Evolutionary conservation across 371 early-diverging fungal genomes (phyloP), one percentile per base, ranked within the genome.

Genomic region (Apophysomyces ossiformis): DNA sequence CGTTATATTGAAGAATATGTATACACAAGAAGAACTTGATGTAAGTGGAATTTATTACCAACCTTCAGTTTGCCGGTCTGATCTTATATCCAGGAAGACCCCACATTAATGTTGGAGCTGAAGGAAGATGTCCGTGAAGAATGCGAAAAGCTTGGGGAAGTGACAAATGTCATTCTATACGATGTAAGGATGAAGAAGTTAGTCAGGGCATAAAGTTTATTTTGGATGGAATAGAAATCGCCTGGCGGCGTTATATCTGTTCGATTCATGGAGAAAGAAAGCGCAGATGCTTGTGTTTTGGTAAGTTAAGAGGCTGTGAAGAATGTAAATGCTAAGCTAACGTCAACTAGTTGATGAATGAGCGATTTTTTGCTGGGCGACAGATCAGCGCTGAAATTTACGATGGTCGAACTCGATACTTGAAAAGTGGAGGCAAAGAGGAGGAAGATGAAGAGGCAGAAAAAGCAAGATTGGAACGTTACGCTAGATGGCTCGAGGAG

Each of bases 1-100:
- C 58, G 96, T 96, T 9, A 89, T 97, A 56, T 76, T 98, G 50
- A 96, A 95, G 75, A 87, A 94, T 69, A 96, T 98, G 97, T 98
- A 96, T 71, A 93, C 95, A 2, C 79, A 87, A 26, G 75, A 90
- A 58, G 97, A 98, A 75, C 68, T 98, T 4, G 95, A 96, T 76
- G 91, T 89, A 84, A 65, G 66, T 7, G 32, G 15, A 18, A 18
- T 5, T 18, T 18, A 36, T 37, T 16, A 12, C 13, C 37, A 16
- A 47, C 6, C 12, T 60, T 18, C 11, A 3, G 13, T 39, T 56
- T 21, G 37, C 15, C 54, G 8, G 16, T 15, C 38, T 43, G 13
- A 58, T 26, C 18, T 35, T 58, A 35, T 62, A 9, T 36, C 39
- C 71, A 92, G 90, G 88, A 87, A 11, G 96, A 97, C 65, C 94